Evolutionary conservation across 2,329 filamentous ascomycete genomes (phyloP).

Genomic region (Massarina eburnea): DNA sequence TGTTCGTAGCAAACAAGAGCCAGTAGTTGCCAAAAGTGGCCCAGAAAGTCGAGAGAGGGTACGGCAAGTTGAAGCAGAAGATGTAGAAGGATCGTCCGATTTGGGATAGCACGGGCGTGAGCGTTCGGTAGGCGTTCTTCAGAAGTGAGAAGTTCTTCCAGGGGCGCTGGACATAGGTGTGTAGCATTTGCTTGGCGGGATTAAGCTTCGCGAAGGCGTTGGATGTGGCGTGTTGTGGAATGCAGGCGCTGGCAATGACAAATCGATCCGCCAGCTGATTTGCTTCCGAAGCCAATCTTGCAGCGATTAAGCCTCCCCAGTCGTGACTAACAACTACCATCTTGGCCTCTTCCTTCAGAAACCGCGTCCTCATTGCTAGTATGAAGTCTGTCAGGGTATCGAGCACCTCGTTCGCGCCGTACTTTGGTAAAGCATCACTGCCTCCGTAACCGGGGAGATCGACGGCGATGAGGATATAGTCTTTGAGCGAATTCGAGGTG

Average conservation of each 20-base stretch:
- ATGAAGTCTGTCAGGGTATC: constrained; percentile 58
- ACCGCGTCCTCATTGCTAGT: constrained; percentile 51
- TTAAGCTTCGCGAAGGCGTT: constrained; percentile 46
- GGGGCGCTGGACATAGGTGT: constrained; percentile 50
- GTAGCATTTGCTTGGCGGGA: constrained; percentile 54
- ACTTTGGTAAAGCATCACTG: constrained; percentile 54
- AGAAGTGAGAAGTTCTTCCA: constrained; percentile 51
- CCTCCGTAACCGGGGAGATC: constrained; percentile 63
- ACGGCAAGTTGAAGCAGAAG: constrained; percentile 56
- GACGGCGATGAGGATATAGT: constrained; percentile 54
- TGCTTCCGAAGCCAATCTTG: constrained; percentile 61
- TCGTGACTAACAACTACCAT: constrained; percentile 56
- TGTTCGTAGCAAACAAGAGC: constrained; percentile 49
- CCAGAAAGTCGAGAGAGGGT: constrained; percentile 46
- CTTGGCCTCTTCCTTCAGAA: constrained; percentile 32
- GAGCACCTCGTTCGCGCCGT: constrained; percentile 54
- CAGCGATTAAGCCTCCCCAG: constrained; percentile 57
- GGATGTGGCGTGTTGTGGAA: constrained; percentile 45
- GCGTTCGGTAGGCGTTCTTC: constrained; percentile 45
- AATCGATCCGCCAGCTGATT: constrained; percentile 58
- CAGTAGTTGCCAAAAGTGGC: constrained; percentile 54
- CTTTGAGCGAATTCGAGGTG: constrained; percentile 39
- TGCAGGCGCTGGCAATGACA: constrained; percentile 55
- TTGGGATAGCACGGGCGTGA: constrained; percentile 54
- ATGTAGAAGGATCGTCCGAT: constrained; percentile 56